Evolutionary conservation across 768 basidiomycete genomes (phyloP).

Genomic region (Cystofilobasidium capitatum): DNA sequence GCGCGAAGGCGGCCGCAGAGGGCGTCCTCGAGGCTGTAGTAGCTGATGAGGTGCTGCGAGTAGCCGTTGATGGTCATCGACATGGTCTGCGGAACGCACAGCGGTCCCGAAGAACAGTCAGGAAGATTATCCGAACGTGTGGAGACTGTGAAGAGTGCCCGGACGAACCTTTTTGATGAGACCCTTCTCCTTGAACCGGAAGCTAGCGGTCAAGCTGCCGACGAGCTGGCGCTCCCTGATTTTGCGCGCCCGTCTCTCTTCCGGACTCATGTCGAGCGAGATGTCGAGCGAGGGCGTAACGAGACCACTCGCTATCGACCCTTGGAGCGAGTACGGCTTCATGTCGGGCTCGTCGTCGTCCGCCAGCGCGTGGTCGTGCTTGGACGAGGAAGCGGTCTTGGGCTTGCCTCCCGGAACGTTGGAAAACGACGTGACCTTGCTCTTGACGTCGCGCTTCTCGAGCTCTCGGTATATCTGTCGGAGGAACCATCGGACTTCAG

Average conservation of each 20-base stretch:
- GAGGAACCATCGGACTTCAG: neutral
- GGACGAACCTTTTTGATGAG: constrained; percentile 87
- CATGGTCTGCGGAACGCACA: constrained; percentile 57
- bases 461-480: constrained; percentile 5
- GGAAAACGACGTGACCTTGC: neutral
- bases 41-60: constrained; percentile 85
- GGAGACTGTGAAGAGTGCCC: constrained; percentile 1
- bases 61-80: constrained; percentile 76
- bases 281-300: no score
- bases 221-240: constrained; percentile 61
- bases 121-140: neutral
- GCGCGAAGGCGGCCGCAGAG: constrained; percentile 75
- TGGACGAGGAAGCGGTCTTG: neutral
- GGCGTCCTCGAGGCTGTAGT: constrained; percentile 88
- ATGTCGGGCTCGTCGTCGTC: neutral
- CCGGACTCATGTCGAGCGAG: neutral
- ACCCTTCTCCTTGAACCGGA: constrained; percentile 85
- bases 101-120: neutral
- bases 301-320: neutral
- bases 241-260: neutral
- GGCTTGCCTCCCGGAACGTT: neutral
- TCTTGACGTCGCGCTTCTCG: neutral
- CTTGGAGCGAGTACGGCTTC: neutral
- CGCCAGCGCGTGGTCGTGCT: neutral
- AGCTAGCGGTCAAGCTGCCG: constrained; percentile 82